Base-by-base conservation (phyloP, 495 filamentous ascomycete species). In the Bryoglossum gracile region DNA sequence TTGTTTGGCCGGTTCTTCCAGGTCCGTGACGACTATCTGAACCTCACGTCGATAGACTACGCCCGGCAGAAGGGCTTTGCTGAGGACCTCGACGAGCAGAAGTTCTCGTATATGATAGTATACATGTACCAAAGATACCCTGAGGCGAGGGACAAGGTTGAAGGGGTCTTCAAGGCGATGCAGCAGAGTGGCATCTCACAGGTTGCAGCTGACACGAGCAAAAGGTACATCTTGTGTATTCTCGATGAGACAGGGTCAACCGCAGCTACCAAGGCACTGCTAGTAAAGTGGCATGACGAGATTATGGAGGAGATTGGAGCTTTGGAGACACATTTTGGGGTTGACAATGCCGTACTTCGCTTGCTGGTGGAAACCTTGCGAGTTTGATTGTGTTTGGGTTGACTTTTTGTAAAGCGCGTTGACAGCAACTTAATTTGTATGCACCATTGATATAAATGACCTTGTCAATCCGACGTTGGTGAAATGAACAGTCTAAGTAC, bases 31-130 rank as follows among this genome's bases (percentile, higher is more conserved):
- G 66, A 70, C 30, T 69, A 70, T 35, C 33, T 53, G 39, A 69
- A 70, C 21, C 58, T 70, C 2, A 36, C 41, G 2, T 55, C 43
- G 3, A 22, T 3, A 10, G 36, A 66, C 50, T 66, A 65, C 38
- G 55, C 54, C 8, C 46, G 37, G 13, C 54, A 64, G 40, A 68
- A 68, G 48, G 65, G 67, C n/a, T 66, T 68, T 44, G 60, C 54
- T 28, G 66, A 66, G 50, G 65, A 68, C 46, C 60, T 70, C 10
- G 63, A 64, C 40, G 63, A 70, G 52, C 63, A 65, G 4, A 70
- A 70, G 51, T 62, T 56, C 53, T 65, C 63, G 1, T 60, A 65
- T 35, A 60, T 64, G 1, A 49, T 70, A 14, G 58, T 70, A 41
- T 60, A 65, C 40, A 30, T 30, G 26, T 30, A 30, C 26, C 26